These are phyloP conservation scores for Diutina pseudorugosa DNA, from an alignment of 1,139 yeast genomes.

Conservation along the genomic window DNA sequence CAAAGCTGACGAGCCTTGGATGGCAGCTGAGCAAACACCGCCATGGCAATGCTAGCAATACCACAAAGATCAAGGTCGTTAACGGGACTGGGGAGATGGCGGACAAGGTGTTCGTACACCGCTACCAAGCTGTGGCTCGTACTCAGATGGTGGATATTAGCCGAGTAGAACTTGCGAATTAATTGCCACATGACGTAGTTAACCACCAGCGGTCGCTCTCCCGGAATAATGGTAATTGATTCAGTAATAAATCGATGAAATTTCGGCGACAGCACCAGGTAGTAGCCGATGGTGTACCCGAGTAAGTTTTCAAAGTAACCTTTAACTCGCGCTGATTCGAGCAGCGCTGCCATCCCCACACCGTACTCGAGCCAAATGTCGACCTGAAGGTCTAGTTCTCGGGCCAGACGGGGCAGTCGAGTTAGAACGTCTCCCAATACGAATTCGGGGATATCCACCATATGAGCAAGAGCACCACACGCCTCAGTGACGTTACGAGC, in stretches of 20 bases:
- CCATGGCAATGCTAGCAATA: not conserved
- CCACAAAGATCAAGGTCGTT: not conserved
- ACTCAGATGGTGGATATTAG: not conserved
- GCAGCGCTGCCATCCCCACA: constrained; percentile 6
- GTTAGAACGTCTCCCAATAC: constrained; percentile 22
- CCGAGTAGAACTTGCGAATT: not conserved
- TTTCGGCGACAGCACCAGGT: not conserved
- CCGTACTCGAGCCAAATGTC: constrained; percentile 23
- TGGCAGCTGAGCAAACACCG: not conserved
- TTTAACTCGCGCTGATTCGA: not conserved
- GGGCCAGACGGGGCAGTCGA: constrained; percentile 22
- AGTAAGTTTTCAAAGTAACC: constrained; percentile 16
- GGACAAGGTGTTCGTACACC: not conserved
- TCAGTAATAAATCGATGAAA: not conserved
- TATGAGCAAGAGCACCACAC: constrained; percentile 16
- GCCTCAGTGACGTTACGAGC: constrained; percentile 18
- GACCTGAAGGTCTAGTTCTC: constrained; percentile 22
- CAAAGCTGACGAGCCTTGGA: not conserved
- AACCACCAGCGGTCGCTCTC: not conserved
- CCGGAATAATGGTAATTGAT: not conserved
- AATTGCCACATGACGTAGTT: not conserved
- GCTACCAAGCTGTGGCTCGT: not conserved
- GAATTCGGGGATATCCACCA: constrained; percentile 24
- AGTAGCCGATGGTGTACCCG: constrained; percentile 12
- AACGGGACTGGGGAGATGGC: not conserved